Evolutionary conservation across 2,329 filamentous ascomycete species (phyloP).

Genomic region (Trichoderma atroviride): DNA sequence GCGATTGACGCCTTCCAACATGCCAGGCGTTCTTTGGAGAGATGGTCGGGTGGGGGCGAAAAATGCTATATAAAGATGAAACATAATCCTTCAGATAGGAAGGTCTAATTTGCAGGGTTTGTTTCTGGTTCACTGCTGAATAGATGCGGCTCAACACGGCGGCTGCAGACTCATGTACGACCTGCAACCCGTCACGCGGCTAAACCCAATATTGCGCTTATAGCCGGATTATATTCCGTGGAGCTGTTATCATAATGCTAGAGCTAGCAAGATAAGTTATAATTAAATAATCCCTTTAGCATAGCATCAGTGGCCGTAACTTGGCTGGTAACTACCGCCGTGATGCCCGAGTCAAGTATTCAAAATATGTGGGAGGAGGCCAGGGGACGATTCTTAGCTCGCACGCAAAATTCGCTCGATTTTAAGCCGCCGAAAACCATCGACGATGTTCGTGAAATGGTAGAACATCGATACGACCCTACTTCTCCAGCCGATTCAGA

Average conservation of each 20-base stretch:
- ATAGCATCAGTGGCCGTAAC: neutral
- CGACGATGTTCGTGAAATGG: neutral
- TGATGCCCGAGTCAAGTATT: neutral
- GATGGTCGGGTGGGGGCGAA: neutral
- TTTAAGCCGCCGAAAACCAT: neutral
- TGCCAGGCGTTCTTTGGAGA: neutral
- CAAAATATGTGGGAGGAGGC: constrained; percentile 1
- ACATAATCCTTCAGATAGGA: neutral
- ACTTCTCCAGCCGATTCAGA: neutral
- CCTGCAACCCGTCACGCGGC: neutral
- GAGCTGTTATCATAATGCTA: too few relatives aligned
- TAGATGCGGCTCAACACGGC: neutral
- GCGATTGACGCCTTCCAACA: neutral
- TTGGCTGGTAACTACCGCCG: neutral
- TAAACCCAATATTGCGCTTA: neutral
- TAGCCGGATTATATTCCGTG: neutral
- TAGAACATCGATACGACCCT: neutral
- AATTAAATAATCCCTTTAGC: neutral
- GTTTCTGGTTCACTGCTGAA: neutral
- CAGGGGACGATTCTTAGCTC: neutral
- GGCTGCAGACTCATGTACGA: neutral
- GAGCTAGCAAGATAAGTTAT: neutral
- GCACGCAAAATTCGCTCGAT: constrained; percentile 1
- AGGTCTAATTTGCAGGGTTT: neutral
- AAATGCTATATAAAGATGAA: neutral